Conservation (phyloP, 768 basidiomycete species). For the Agaricus sinodeliciosus region DNA sequence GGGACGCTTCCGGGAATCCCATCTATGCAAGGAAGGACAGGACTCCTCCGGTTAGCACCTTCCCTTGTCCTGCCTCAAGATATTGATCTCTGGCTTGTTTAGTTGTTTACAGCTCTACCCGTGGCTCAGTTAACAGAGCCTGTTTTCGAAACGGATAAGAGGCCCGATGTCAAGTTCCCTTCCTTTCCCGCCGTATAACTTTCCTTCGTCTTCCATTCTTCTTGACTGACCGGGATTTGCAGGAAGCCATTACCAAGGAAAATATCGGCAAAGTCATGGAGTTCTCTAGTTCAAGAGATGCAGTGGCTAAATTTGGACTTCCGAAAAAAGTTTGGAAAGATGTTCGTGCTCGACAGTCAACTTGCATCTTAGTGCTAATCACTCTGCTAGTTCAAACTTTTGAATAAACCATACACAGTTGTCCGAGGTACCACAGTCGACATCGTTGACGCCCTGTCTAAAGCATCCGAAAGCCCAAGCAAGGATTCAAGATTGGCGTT, state of each 20-base stretch:
- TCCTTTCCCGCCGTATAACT: conserved; percentile 6
- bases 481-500: conserved; percentile 50
- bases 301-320: conserved; percentile 58
- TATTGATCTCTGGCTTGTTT: background rate
- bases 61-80: background rate
- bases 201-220: background rate
- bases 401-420: conserved; percentile 67
- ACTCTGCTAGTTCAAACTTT: conserved; percentile 50
- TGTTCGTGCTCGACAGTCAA: conserved; percentile 34
- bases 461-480: conserved; percentile 42
- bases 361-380: background rate
- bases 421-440: conserved; percentile 63
- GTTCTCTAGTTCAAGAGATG: conserved; percentile 29
- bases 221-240: background rate
- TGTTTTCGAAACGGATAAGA: background rate
- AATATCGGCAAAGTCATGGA: conserved; percentile 39
- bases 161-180: conserved; percentile 2
- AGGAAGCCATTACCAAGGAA: conserved; percentile 21
- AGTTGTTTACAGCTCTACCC: conserved; percentile 11
- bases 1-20: conserved; percentile 3
- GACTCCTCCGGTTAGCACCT: background rate
- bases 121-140: conserved; percentile 3
- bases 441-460: conserved; percentile 44
- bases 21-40: conserved; percentile 1
- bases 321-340: conserved; percentile 68